Percentiles rank a stretch among this genome's conserved stretches.
phyloP scores from a whole-genome alignment of 306 rosid species.

The Vachellia collinsii region DNA sequence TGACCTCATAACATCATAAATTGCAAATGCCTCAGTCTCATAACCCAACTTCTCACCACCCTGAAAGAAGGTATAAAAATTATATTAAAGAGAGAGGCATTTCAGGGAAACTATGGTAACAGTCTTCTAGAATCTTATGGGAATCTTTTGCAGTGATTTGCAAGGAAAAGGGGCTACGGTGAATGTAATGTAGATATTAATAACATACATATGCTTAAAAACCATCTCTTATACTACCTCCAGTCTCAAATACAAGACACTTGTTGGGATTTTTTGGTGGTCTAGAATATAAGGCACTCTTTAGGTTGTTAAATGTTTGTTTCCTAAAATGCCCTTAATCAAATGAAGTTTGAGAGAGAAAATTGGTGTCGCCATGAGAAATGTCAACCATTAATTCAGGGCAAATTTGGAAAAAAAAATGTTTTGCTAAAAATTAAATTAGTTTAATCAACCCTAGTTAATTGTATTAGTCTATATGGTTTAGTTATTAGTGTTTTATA shows the following conservation, averaged over 20 bases:
- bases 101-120: conserved; percentile 24
- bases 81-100: conserved; percentile 32
- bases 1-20: conserved; percentile 93
- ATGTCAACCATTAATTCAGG: neutral
- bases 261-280: neutral
- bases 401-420: too few relatives aligned
- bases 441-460: too few relatives aligned
- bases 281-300: neutral
- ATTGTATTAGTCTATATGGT: neutral
- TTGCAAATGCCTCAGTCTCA: conserved; percentile 93
- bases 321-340: neutral
- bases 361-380: neutral
- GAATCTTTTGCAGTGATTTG: conserved; percentile 18
- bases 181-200: neutral
- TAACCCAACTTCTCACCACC: conserved; percentile 97
- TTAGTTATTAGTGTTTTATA: neutral
- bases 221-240: neutral
- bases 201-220: neutral
- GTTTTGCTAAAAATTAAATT: neutral
- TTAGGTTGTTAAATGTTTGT: neutral
- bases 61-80: conserved; percentile 61
- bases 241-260: neutral
- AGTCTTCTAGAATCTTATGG: conserved; percentile 24
- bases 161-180: neutral
- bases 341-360: neutral